Conservation (phyloP, 441 rosid species). For the Populus hybrid region DNA sequence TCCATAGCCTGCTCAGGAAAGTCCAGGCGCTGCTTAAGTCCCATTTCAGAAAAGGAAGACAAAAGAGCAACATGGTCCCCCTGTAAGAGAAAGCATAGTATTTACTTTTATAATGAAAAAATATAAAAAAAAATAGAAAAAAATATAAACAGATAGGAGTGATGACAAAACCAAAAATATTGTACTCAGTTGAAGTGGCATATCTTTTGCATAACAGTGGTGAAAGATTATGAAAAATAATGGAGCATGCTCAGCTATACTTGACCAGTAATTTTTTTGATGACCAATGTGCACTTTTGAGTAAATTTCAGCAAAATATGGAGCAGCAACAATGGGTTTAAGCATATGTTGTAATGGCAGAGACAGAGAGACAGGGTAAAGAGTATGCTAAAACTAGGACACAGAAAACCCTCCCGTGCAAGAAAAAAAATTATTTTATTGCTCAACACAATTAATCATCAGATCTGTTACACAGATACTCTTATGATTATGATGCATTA, state of each 20-base stretch:
- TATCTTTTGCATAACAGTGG: not conserved
- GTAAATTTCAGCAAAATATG: not conserved
- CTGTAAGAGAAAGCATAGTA: conserved; percentile 33
- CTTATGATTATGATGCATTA: conserved; percentile 1
- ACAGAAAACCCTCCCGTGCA: not conserved
- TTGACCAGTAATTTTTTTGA: not conserved
- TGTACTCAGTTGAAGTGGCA: not conserved
- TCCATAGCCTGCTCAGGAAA: conserved; percentile 97
- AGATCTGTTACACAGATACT: not conserved
- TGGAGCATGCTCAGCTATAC: too few relatives aligned
- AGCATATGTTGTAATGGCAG: not conserved
- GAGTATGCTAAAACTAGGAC: not conserved
- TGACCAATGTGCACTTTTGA: not conserved
- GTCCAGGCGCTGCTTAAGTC: conserved; percentile 88
- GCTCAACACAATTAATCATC: not conserved
- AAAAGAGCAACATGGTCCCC: conserved; percentile 97
- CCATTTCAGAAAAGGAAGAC: conserved; percentile 98
- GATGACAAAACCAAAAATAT: conserved; percentile 1
- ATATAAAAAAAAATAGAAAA: not conserved
- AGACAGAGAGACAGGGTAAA: not conserved
- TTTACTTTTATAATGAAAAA: conserved; percentile 13
- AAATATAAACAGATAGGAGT: conserved; percentile 1
- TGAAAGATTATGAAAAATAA: not conserved
- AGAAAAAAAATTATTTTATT: not conserved
- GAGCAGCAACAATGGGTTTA: not conserved